Percentiles rank a stretch among this genome's conserved stretches.
These are phyloP conservation scores for Dictyostelium citrinum DNA, from an alignment of 78 protist species.

Conservation along the genomic window DNA sequence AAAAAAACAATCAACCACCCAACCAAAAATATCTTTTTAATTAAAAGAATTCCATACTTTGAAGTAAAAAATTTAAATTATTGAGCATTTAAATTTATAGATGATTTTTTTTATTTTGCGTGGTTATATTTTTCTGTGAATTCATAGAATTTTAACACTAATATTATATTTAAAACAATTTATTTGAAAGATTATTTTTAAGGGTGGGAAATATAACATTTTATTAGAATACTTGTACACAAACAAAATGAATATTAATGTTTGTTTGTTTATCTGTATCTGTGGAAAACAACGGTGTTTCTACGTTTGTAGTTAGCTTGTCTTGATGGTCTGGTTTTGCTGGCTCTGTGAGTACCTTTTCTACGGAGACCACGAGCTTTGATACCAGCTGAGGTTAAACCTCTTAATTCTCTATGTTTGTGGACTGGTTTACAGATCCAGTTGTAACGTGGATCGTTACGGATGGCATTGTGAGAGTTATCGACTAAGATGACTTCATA, in stretches of 20 bases:
- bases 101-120: too few relatives aligned
- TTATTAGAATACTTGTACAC: not conserved
- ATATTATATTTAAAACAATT: too few relatives aligned
- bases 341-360: conserved; percentile 88
- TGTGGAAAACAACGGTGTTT: conserved; percentile 92
- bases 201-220: not conserved
- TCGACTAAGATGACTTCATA: conserved; percentile 99
- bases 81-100: too few relatives aligned
- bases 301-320: conserved; percentile 97
- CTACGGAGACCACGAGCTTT: conserved; percentile 92
- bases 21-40: too few relatives aligned
- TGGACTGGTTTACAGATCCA: conserved; percentile 97
- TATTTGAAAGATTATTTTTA: too few relatives aligned
- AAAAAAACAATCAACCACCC: too few relatives aligned
- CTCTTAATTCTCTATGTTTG: conserved; percentile 98
- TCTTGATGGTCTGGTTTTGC: conserved; percentile 93
- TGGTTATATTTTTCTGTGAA: too few relatives aligned
- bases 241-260: not conserved
- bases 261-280: conserved; percentile 94
- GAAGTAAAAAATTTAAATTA: too few relatives aligned
- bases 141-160: too few relatives aligned
- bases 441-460: conserved; percentile 98
- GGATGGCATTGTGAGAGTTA: conserved; percentile 96
- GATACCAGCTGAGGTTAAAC: conserved; percentile 98
- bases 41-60: too few relatives aligned